These are phyloP conservation scores for Pulveroboletus sp. DNA, from an alignment of 768 basidiomycete species.

Conservation along the genomic window DNA sequence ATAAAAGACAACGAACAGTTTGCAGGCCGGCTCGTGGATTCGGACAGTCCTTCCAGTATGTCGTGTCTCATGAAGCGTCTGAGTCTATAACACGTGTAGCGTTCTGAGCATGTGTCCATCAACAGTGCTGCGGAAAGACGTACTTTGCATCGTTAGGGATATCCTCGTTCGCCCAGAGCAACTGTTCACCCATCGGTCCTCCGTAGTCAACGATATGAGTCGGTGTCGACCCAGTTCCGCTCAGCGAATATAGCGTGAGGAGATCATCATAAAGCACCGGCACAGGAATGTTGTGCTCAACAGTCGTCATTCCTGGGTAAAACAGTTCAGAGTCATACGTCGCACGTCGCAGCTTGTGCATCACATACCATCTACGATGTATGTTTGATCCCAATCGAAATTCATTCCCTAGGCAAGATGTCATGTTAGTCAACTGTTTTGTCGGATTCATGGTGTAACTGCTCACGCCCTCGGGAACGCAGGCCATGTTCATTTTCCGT, in stretches of 20 bases:
- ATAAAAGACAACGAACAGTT: slow-evolving; percentile 43
- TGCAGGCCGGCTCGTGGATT: slow-evolving; percentile 56
- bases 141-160: slow-evolving; percentile 69
- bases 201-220: slow-evolving; percentile 79
- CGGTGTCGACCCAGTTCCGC: slow-evolving; percentile 70
- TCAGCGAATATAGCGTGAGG: slow-evolving; percentile 54
- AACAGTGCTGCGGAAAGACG: slow-evolving; percentile 4
- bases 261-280: slow-evolving; percentile 66
- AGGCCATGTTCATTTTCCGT: slow-evolving; percentile 60
- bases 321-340: neutral
- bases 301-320: slow-evolving; percentile 63
- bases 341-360: neutral
- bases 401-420: slow-evolving; percentile 54
- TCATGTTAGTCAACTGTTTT: neutral
- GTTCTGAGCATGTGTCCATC: neutral
- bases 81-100: slow-evolving; percentile 41
- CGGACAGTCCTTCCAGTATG: slow-evolving; percentile 53
- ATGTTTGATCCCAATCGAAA: slow-evolving; percentile 74
- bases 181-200: slow-evolving; percentile 64
- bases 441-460: neutral
- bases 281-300: slow-evolving; percentile 68
- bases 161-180: slow-evolving; percentile 62
- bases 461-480: slow-evolving; percentile 64
- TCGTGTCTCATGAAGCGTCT: slow-evolving; percentile 63
- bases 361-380: slow-evolving; percentile 67